Base-by-base conservation (phyloP, 768 basidiomycete genomes). In the Lyophyllum shimeji region DNA sequence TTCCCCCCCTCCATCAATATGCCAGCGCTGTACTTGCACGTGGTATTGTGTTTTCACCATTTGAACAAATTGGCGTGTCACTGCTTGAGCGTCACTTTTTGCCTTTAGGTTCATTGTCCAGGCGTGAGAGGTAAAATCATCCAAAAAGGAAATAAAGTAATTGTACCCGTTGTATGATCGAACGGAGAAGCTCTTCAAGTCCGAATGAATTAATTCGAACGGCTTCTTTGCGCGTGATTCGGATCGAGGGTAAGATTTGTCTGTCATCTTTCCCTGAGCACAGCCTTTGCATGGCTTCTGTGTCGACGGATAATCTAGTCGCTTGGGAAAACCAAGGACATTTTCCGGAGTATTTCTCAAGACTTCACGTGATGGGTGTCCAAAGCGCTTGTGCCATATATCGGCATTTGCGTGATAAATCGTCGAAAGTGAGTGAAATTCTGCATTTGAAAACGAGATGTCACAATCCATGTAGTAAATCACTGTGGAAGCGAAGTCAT, bases 121-220 rank as follows among this genome's bases (percentile, higher is more conserved):
- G n/a, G n/a, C n/a, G n/a, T n/a, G n/a, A n/a, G n/a, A n/a, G n/a
- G n/a, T n/a, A n/a, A n/a, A n/a, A n/a, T n/a, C n/a, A n/a, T n/a
- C n/a, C n/a, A n/a, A n/a, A n/a, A n/a, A n/a, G n/a, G n/a, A n/a
- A n/a, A n/a, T n/a, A n/a, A n/a, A n/a, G n/a, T n/a, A n/a, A n/a
- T n/a, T n/a, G n/a, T n/a, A n/a, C n/a, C n/a, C n/a, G n/a, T 57
- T 42, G 48, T 67, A 67, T 3, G 60, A 67, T 13, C 17, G 8
- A 4, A 60, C 49, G 1, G 62, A 57, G 31, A 63, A 63, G 4
- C 50, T 37, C 43, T 65, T 67, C 3, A 65, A 55, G 52, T 67
- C 63, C 1, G 58, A 62, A 50, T 67, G 66, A 34, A 67, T 58
- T 29, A 53, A 27, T 23, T 64, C 58, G 34, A 65, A 65, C 2